Evolutionary conservation across 371 early-diverging fungal species (phyloP), one percentile per base, ranked within the genome.

Genomic region (Syncephalastrum sp.): DNA sequence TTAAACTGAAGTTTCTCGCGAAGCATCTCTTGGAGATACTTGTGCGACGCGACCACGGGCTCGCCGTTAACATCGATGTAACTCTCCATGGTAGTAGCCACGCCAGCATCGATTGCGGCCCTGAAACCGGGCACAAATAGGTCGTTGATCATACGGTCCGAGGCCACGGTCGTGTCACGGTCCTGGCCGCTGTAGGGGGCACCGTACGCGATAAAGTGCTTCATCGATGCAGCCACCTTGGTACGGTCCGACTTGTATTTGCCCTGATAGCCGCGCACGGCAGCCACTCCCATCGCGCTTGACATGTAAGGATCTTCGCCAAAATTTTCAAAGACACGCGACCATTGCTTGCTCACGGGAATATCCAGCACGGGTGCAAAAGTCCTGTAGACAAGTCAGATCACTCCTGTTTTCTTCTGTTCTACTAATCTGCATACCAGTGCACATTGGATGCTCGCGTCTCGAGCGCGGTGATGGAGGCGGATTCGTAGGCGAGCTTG

Each of bases 31-130:
- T 74, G 69, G 21, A 88, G 61, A 41, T 84, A 86, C 45, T 78
- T 74, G 27, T 74, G 63, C 0, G 86, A 86, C 1, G 78, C 61
- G 3, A 82, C 77, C 0, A 87, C 79, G 4, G 85, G 76, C 47
- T 86, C 83, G 10, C 86, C 83, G 53, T 85, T 87, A n/a, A 88
- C 72, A 23, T 82, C 84, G 19, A 81, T 81, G 56, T 85, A 88
- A 17, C 79, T 78, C 50, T 86, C 85, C 89, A 88, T 88, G 1
- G 82, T 82, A 1, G 89, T 82, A 1, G 87, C 87, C 12, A 77
- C 80, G 5, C 87, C 87, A 4, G 85, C 83, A 21, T 86, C 74
- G 29, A 85, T 59, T 0, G 87, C 87, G 0, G 83, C 82, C 42
- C 80, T 69, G 69, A 88, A 88, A 1, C 84, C 61, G 17, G 89